These are phyloP conservation scores for Colletotrichum sp. DNA, from an alignment of 2,329 filamentous ascomycete genomes.

Conservation along the genomic window DNA sequence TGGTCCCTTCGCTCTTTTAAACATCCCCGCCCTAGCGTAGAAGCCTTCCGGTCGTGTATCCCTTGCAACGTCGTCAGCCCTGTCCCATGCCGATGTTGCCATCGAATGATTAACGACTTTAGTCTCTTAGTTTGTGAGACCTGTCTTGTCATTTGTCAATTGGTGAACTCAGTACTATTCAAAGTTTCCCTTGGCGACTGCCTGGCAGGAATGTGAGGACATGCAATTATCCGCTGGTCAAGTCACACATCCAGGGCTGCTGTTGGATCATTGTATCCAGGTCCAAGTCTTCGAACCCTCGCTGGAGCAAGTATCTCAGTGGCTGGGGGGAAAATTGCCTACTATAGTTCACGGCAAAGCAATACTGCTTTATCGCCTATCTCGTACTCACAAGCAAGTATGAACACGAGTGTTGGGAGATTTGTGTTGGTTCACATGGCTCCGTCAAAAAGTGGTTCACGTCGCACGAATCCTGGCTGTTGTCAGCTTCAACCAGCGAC, in stretches of 20 bases:
- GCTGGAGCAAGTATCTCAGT: background rate
- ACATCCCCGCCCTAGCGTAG: background rate
- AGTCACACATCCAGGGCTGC: background rate
- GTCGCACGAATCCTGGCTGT: background rate
- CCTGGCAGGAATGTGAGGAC: background rate
- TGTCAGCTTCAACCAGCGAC: background rate
- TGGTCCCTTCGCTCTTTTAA: background rate
- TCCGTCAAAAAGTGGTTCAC: background rate
- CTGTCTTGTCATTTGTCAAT: background rate
- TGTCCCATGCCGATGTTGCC: background rate
- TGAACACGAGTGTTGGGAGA: background rate
- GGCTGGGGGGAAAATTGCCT: rapidly evolving
- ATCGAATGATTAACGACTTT: background rate
- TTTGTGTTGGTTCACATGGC: background rate
- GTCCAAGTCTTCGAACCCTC: background rate
- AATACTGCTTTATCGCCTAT: rapidly evolving
- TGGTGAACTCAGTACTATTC: background rate
- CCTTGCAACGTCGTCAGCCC: background rate
- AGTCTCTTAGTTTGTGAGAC: background rate
- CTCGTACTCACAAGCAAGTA: background rate
- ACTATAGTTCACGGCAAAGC: rapidly evolving
- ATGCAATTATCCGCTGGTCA: background rate
- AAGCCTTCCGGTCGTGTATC: background rate
- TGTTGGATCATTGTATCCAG: background rate
- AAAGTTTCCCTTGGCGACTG: background rate